These are phyloP conservation scores for Wickerhamomyces sp. DNA, from an alignment of 1,139 yeast genomes.

Conservation along the genomic window DNA sequence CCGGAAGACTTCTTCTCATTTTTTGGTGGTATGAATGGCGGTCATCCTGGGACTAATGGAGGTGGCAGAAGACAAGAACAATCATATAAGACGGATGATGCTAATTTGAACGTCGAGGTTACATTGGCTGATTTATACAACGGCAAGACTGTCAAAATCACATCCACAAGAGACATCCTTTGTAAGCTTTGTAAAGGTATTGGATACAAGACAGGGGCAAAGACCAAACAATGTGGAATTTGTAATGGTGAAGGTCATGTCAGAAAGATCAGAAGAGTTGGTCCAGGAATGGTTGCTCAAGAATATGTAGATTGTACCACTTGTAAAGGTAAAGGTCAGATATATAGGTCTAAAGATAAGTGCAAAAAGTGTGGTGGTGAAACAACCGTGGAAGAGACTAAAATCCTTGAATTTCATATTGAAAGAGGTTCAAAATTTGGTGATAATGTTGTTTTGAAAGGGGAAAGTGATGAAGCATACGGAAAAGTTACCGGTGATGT, in stretches of 20 bases:
- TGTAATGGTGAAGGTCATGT: conserved; percentile 75
- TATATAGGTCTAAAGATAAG: conserved; percentile 58
- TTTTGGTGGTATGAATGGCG: conserved; percentile 45
- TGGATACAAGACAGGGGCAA: conserved; percentile 68
- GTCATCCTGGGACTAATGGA: conserved; percentile 21
- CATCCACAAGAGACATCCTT: conserved; percentile 66
- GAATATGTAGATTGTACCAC: conserved; percentile 57
- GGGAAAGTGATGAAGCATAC: conserved; percentile 75
- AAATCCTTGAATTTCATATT: conserved; percentile 73
- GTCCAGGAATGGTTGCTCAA: conserved; percentile 71
- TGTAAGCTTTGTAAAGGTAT: conserved; percentile 71
- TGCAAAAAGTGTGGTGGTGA: conserved; percentile 76
- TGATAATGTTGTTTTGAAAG: conserved; percentile 54
- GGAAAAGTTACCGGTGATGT: conserved; percentile 80
- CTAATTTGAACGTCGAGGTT: conserved; percentile 56
- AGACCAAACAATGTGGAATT: conserved; percentile 47
- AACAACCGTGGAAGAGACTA: conserved; percentile 58
- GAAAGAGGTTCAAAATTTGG: conserved; percentile 65
- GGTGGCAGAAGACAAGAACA: conserved; percentile 10
- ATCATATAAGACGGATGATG: conserved; percentile 53
- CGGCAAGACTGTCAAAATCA: conserved; percentile 76
- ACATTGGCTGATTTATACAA: conserved; percentile 71
- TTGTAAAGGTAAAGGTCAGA: conserved; percentile 71
- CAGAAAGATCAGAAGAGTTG: conserved; percentile 58
- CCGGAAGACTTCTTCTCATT: conserved; percentile 73